Percentiles rank a stretch among this genome's conserved stretches.
Conservation (phyloP, 1,284 basidiomycete species). For the Ustilago cynodontis region DNA sequence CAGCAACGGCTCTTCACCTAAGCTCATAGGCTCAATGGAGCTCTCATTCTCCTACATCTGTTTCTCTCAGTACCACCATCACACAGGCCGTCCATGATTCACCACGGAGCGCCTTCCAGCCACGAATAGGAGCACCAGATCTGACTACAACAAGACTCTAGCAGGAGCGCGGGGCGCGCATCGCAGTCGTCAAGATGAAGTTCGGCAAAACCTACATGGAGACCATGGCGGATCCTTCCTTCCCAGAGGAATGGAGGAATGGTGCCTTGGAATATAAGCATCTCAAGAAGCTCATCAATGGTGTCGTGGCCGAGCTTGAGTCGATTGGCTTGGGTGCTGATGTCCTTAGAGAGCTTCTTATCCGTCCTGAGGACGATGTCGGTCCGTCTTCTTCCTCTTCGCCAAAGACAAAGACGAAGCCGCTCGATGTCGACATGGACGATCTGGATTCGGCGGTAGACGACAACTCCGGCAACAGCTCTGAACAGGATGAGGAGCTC, state of each 20-base stretch:
- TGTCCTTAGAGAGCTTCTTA: slow-evolving; percentile 74
- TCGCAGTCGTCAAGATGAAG: slow-evolving; percentile 75
- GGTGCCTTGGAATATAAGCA: slow-evolving; percentile 88
- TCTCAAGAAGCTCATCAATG: slow-evolving; percentile 93
- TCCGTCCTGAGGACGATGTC: slow-evolving; percentile 41
- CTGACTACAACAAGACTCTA: background rate
- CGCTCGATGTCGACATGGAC: slow-evolving; percentile 17
- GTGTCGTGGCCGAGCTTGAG: slow-evolving; percentile 84
- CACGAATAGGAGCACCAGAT: background rate
- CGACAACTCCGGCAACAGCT: slow-evolving; percentile 46
- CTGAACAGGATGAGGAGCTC: slow-evolving; percentile 24
- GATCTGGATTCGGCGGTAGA: slow-evolving; percentile 33
- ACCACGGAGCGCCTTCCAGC: background rate
- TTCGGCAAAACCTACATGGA: slow-evolving; percentile 83
- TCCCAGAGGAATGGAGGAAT: slow-evolving; percentile 80
- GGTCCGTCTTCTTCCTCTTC: background rate
- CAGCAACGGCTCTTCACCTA: background rate
- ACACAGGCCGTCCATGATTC: background rate
- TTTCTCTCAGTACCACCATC: background rate
- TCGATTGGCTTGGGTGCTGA: slow-evolving; percentile 80
- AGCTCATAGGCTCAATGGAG: slow-evolving; percentile 1
- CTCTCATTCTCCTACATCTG: background rate
- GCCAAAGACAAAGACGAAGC: slow-evolving; percentile 15
- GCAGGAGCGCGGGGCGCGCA: slow-evolving; percentile 24
- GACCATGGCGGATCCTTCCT: slow-evolving; percentile 75